Percentiles rank a stretch among this genome's conserved stretches.
These are phyloP conservation scores for Cryptosporidium viatorum DNA, from an alignment of 169 alveolate species.

Conservation along the genomic window DNA sequence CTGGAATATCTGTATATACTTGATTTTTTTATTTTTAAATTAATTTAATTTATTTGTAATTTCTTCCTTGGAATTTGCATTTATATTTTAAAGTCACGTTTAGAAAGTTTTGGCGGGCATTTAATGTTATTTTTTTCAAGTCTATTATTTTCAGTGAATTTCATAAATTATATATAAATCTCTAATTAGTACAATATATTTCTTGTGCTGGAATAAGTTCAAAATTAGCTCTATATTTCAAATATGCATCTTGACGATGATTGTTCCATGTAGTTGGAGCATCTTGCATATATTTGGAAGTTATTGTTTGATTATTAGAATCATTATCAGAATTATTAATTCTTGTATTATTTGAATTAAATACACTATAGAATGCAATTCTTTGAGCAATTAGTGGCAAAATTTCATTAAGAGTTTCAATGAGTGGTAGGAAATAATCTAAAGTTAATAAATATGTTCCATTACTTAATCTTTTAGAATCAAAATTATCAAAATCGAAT, in stretches of 20 bases:
- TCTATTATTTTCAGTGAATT: neutral
- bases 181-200: conserved; percentile 38
- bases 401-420: conserved; percentile 21
- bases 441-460: conserved; percentile 54
- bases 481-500: conserved; percentile 58
- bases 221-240: conserved; percentile 50
- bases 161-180: neutral
- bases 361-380: conserved; percentile 15
- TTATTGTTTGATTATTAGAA: neutral
- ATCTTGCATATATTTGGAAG: neutral
- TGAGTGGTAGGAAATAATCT: conserved; percentile 23
- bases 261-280: conserved; percentile 63
- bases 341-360: neutral
- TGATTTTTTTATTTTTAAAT: neutral
- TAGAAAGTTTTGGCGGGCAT: neutral
- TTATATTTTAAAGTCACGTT: neutral
- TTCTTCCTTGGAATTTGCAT: neutral
- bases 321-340: neutral
- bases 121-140: neutral
- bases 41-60: neutral
- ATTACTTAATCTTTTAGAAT: conserved; percentile 30
- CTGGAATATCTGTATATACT: neutral
- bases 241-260: conserved; percentile 49
- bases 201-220: conserved; percentile 68
- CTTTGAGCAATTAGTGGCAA: conserved; percentile 64